These are phyloP conservation scores for Begonia loranthoides DNA, from an alignment of 306 rosid genomes.

Conservation along the genomic window DNA sequence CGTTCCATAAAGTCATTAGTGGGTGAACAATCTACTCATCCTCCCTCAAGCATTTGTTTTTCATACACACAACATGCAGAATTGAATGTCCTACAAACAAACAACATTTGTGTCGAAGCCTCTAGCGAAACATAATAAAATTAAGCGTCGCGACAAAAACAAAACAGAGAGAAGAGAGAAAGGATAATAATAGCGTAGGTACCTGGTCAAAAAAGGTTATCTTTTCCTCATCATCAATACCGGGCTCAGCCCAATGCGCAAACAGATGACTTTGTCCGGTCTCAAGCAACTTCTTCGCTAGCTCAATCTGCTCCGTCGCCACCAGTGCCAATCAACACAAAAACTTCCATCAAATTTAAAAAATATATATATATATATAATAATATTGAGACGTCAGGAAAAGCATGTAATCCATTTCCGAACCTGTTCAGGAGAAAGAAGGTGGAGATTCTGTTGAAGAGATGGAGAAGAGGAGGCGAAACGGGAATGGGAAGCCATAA, in stretches of 20 bases:
- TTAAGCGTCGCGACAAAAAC: no score
- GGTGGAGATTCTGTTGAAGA: conserved; percentile 35
- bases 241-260: conserved; percentile 64
- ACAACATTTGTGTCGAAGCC: no score
- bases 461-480: conserved; percentile 35
- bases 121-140: no score
- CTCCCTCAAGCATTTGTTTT: no score
- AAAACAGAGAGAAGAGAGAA: no score
- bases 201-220: conserved; percentile 74
- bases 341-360: not conserved
- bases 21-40: no score
- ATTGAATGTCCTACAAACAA: no score
- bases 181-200: no score
- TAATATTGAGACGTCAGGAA: not conserved
- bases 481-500: conserved; percentile 7
- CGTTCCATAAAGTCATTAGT: no score
- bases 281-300: conserved; percentile 45
- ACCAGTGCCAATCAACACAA: conserved; percentile 8
- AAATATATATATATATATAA: not conserved
- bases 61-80: no score
- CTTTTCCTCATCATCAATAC: conserved; percentile 61
- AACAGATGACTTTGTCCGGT: conserved; percentile 62
- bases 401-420: not conserved
- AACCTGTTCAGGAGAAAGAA: conserved; percentile 55
- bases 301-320: conserved; percentile 36